Evolutionary conservation across 2,329 filamentous ascomycete species (phyloP).

Genomic region (Harringtonia lauricola): DNA sequence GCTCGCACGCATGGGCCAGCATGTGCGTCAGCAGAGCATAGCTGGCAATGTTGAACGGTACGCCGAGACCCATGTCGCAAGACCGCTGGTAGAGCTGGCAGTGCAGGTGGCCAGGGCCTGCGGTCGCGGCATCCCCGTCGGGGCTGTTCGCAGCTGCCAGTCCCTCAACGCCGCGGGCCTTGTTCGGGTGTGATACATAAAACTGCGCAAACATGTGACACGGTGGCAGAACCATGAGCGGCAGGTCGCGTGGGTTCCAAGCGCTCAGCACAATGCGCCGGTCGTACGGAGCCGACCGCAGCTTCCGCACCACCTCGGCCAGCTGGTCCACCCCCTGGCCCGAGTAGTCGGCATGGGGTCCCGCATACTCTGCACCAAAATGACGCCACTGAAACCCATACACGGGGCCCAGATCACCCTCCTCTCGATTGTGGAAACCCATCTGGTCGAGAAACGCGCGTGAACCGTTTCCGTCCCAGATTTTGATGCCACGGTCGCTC

Average conservation of each 20-base stretch:
- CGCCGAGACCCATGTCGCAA: constrained; percentile 94
- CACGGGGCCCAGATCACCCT: constrained; percentile 85
- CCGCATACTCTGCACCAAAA: constrained; percentile 84
- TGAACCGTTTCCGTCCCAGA: constrained; percentile 96
- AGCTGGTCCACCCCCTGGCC: constrained; percentile 90
- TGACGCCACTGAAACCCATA: constrained; percentile 99
- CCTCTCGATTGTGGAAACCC: constrained; percentile 69
- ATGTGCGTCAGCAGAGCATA: constrained; percentile 94
- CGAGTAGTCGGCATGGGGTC: constrained; percentile 69
- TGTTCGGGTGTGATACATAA: constrained; percentile 68
- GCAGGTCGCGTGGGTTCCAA: constrained; percentile 84
- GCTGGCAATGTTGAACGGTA: constrained; percentile 94
- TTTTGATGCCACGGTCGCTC: constrained; percentile 73
- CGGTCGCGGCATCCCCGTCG: not conserved
- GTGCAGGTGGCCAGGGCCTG: constrained; percentile 53
- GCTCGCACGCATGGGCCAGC: constrained; percentile 75
- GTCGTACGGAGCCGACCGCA: constrained; percentile 77
- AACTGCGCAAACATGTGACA: constrained; percentile 99
- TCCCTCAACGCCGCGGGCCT: constrained; percentile 15
- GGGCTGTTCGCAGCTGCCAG: constrained; percentile 12
- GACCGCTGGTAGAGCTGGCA: constrained; percentile 88
- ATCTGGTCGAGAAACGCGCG: constrained; percentile 81
- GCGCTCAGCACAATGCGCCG: constrained; percentile 81
- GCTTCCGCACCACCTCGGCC: constrained; percentile 77
- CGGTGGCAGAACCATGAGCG: constrained; percentile 82